A percentile compares a stretch with the other conserved stretches of the same genome.
Evolutionary conservation across 345 rosid genomes (phyloP).

Genomic region (Boechera divaricarpa): DNA sequence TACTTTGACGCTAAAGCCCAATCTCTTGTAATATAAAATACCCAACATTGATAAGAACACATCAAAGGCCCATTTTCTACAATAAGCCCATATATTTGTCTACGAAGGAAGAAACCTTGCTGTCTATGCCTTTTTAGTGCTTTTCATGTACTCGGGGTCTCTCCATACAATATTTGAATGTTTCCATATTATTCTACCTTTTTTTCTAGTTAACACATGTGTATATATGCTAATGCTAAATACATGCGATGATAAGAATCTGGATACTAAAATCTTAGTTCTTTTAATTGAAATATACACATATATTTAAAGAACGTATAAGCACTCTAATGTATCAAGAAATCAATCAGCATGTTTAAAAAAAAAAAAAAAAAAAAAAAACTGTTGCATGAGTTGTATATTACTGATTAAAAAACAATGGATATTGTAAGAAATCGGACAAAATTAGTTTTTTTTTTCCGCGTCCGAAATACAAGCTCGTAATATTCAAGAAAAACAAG

Average conservation of each 20-base stretch:
- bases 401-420: neutral
- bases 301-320: too few species aligned
- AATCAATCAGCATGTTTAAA: neutral
- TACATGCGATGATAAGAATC: neutral
- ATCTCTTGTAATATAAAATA: neutral
- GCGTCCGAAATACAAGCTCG: constrained; percentile 40
- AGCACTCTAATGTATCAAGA: neutral
- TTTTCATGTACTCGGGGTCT: neutral
- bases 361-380: neutral
- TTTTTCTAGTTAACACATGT: too few species aligned
- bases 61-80: neutral
- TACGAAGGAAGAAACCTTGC: neutral
- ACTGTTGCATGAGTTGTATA: neutral
- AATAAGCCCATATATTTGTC: neutral
- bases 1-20: constrained; percentile 29
- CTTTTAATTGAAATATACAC: neutral
- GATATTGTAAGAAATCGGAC: constrained; percentile 36
- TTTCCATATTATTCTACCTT: neutral
- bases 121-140: constrained; percentile 13
- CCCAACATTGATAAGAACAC: neutral
- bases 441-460: constrained; percentile 35
- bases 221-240: too few species aligned
- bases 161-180: neutral
- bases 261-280: neutral
- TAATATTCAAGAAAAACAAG: constrained; percentile 28